These are phyloP conservation scores for Penicillium concentricum DNA, from an alignment of 2,329 filamentous ascomycete genomes.

Conservation along the genomic window DNA sequence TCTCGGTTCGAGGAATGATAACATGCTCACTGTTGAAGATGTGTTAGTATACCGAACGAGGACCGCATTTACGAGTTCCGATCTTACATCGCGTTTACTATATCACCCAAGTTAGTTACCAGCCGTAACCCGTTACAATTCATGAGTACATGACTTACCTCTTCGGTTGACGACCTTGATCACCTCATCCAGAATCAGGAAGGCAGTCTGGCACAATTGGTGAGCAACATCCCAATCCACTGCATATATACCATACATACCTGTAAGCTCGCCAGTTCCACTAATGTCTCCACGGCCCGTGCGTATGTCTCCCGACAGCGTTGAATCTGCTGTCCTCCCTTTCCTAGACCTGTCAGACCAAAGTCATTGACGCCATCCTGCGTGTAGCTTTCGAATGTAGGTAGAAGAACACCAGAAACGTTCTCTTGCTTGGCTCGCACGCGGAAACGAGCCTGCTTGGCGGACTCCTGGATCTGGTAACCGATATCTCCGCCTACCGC, in stretches of 20 bases:
- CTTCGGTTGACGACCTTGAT: slow-evolving; percentile 98
- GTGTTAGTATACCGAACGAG: slow-evolving; percentile 14
- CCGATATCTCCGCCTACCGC: slow-evolving; percentile 93
- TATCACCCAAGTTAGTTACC: slow-evolving; percentile 23
- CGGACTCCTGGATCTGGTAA: slow-evolving; percentile 96
- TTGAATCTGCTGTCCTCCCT: slow-evolving; percentile 96
- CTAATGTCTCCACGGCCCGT: slow-evolving; percentile 89
- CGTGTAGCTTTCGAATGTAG: slow-evolving; percentile 87
- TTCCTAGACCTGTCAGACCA: slow-evolving; percentile 89
- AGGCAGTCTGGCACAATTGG: slow-evolving; percentile 66
- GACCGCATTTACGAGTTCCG: neutral
- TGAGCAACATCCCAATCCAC: slow-evolving; percentile 1
- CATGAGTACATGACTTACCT: slow-evolving; percentile 54
- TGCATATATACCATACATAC: slow-evolving; percentile 35
- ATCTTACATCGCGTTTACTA: slow-evolving; percentile 87
- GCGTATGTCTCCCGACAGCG: slow-evolving; percentile 94
- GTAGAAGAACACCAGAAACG: slow-evolving; percentile 92
- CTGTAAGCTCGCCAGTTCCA: slow-evolving; percentile 91
- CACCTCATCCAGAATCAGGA: slow-evolving; percentile 96
- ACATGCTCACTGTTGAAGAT: slow-evolving; percentile 51
- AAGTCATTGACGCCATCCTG: slow-evolving; percentile 93
- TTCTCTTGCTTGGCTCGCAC: slow-evolving; percentile 97
- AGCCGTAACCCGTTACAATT: neutral
- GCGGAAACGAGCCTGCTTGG: slow-evolving; percentile 87
- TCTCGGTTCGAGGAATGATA: slow-evolving; percentile 96